A percentile compares a stretch with the other conserved stretches of the same genome.
phyloP scores from a whole-genome alignment of 176 grass and related monocot genomes.

The Bothriochloa decipiens region DNA sequence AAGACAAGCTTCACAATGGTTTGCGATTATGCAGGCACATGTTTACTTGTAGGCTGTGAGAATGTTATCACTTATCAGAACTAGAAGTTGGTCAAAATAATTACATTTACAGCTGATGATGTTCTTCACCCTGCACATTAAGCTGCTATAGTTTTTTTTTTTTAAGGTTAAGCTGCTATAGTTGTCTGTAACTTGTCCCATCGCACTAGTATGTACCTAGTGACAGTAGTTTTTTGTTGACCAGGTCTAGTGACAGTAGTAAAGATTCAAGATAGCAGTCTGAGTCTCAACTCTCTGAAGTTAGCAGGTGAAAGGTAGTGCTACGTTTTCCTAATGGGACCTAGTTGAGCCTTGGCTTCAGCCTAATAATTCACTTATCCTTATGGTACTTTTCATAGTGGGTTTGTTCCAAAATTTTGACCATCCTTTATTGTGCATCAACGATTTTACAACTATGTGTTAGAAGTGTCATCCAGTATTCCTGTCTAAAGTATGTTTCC shows the following conservation, averaged over 20 bases:
- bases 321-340: conserved; percentile 28
- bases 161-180: not conserved
- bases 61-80: conserved; percentile 11
- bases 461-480: conserved; percentile 2
- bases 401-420: conserved; percentile 5
- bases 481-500: not conserved
- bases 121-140: not conserved
- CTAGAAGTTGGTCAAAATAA: conserved; percentile 17
- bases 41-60: conserved; percentile 7
- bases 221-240: not conserved
- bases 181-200: conserved; percentile 26
- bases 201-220: conserved; percentile 20
- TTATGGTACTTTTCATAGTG: conserved; percentile 13
- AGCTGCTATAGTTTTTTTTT: not conserved
- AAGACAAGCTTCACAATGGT: conserved; percentile 28
- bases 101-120: conserved; percentile 7
- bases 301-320: not conserved
- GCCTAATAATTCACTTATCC: conserved; percentile 1
- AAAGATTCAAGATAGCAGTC: conserved; percentile 1
- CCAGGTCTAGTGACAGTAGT: not conserved
- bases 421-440: conserved; percentile 13
- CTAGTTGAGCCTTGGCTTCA: conserved; percentile 23
- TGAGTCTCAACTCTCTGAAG: conserved; percentile 12
- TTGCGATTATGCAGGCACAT: not conserved
- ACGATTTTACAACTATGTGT: conserved; percentile 6